Conservation (phyloP, 257 asterid genomes). For the Gentiana dahurica region DNA sequence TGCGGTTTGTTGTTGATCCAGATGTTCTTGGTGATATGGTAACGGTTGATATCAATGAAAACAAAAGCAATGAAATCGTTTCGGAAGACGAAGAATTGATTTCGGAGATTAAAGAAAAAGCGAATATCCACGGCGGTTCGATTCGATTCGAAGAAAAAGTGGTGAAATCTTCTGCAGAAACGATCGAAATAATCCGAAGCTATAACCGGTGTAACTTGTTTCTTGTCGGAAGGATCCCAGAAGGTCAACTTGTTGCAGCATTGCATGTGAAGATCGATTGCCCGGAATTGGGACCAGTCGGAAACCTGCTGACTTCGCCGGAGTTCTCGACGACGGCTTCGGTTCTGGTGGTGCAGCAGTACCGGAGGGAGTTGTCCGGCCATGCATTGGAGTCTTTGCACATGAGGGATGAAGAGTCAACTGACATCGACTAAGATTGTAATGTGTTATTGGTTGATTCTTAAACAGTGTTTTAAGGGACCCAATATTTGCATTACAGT, state of each 20-base stretch:
- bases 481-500: no score
- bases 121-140: conserved; percentile 6
- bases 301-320: conserved; percentile 23
- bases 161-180: conserved; percentile 13
- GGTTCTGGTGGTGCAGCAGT: conserved; percentile 40
- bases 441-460: no score
- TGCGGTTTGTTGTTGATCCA: conserved; percentile 21
- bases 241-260: conserved; percentile 20
- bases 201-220: conserved; percentile 29
- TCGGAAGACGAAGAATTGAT: conserved; percentile 26
- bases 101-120: conserved; percentile 8
- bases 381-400: no score
- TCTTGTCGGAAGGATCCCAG: conserved; percentile 35
- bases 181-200: conserved; percentile 11
- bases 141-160: conserved; percentile 16
- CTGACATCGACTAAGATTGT: no score
- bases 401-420: no score
- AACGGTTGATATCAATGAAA: conserved; percentile 8
- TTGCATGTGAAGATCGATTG: conserved; percentile 18
- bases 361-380: background rate
- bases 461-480: no score
- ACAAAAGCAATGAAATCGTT: background rate
- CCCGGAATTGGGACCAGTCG: conserved; percentile 39
- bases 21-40: conserved; percentile 13
- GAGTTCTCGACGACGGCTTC: conserved; percentile 31